Base-by-base conservation (phyloP, 2,329 filamentous ascomycete species). In the Monilinia fructigena region DNA sequence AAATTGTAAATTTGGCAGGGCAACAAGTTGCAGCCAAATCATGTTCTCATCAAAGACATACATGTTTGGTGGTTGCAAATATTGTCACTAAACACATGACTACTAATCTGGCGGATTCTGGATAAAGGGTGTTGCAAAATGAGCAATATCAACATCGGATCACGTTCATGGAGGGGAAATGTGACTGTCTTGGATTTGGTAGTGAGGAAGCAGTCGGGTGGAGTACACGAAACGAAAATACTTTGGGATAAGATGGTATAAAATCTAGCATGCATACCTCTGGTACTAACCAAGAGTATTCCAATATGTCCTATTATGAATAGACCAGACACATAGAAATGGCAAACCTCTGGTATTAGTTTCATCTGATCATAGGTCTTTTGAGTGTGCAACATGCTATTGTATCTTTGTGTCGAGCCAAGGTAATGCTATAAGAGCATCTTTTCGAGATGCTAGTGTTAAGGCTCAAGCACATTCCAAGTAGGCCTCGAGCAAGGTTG, bases 281-380 rank as follows among this genome's bases (percentile, higher is more conserved):
- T 60, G 31, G 45, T 48, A 60, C 58, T 38, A 23, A 60, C 58
- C 45, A 60, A 60, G 20, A 48, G 45, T 35, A 38, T 18, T 60
- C 4, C n/a, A 31, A 38, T 16, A 18, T 23, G n/a, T 18, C 14
- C 14, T 18, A 48, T 20, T 23, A 60, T 14, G 53, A n/a, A 55
- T 60, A 42, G 18, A 12, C 38, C 48, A 45, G 20, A 47, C 35
- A 4, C 16, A 10, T 50, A 60, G n/a, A 50, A 60, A 50, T 26
- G n/a, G 12, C 28, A 48, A 38, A 38, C 2, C 28, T 35, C 8
- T 18, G 14, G n/a, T 50, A 11, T 48, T 12, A 7, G 31, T 16
- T 12, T 16, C 28, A n/a, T 47, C 42, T 11, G 28, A 48, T 14
- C 56, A 47, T 60, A 48, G 26, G 23, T 7, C 28, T 45, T 16